phyloP scores from a whole-genome alignment of 2,329 filamentous ascomycete species.

The Sordariomycetes sp. region DNA sequence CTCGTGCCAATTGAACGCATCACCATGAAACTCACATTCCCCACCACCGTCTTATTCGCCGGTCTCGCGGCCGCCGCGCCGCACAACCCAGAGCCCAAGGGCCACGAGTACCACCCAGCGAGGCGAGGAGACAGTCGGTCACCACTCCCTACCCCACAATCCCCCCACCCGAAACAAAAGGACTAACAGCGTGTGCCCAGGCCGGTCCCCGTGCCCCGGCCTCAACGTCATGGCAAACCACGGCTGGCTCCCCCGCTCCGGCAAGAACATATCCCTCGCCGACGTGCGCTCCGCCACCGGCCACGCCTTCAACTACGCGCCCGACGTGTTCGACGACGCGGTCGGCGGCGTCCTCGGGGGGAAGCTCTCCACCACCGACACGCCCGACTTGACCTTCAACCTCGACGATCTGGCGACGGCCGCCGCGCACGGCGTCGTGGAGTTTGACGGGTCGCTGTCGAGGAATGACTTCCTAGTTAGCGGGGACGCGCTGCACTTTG shows the following conservation, averaged over 20 bases:
- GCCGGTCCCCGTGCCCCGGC: no score
- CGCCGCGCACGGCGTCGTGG: conserved; percentile 10
- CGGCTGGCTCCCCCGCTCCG: conserved; percentile 14
- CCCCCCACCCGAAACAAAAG: no score
- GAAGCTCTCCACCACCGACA: conserved; percentile 9
- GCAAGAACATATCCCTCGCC: conserved; percentile 10
- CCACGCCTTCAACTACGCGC: conserved; percentile 10
- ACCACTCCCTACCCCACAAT: no score
- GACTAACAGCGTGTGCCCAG: no score
- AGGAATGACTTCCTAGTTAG: conserved; percentile 14
- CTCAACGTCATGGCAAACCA: conserved; percentile 16
- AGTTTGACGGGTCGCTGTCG: conserved; percentile 18
- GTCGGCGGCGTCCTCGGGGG: conserved; percentile 7
- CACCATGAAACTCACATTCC: no score
- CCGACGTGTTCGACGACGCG: conserved; percentile 6
- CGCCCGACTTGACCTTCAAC: not conserved
- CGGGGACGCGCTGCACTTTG: conserved; percentile 17
- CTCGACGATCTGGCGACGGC: not conserved
- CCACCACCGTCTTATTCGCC: no score
- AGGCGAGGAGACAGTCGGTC: no score
- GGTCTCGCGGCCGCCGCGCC: no score
- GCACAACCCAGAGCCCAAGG: no score
- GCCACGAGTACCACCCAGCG: no score
- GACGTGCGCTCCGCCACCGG: conserved; percentile 9
- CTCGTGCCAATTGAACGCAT: no score